Percentiles rank a stretch among this genome's conserved stretches.
Evolutionary conservation across 2,329 filamentous ascomycete species (phyloP).

Genomic region (Neonectria magnoliae): DNA sequence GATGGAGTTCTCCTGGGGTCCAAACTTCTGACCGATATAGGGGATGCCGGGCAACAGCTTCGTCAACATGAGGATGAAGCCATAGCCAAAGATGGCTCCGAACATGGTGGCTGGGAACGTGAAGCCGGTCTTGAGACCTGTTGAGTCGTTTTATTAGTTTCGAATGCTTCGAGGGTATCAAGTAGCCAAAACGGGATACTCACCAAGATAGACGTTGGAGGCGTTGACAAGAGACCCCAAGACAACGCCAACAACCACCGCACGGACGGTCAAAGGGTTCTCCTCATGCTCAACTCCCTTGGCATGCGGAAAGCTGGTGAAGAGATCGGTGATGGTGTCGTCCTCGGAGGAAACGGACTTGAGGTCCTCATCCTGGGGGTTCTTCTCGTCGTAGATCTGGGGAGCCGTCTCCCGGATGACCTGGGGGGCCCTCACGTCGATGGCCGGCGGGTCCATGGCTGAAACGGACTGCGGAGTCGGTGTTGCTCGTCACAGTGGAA

Average conservation of each 20-base stretch:
- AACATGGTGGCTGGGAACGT: constrained; percentile 60
- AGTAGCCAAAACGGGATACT: constrained; percentile 8
- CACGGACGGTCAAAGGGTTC: constrained; percentile 64
- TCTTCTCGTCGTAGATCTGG: constrained; percentile 34
- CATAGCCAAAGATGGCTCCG: constrained; percentile 68
- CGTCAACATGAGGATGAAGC: constrained; percentile 64
- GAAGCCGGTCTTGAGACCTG: constrained; percentile 62
- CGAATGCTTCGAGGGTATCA: too few relatives aligned
- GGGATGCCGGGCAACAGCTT: constrained; percentile 60
- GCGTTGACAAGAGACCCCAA: constrained; percentile 69
- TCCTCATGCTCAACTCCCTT: constrained; percentile 55
- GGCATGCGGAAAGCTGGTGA: constrained; percentile 53
- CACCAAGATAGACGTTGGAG: constrained; percentile 70
- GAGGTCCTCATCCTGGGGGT: constrained; percentile 38
- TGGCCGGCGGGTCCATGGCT: neutral
- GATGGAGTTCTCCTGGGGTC: constrained; percentile 71
- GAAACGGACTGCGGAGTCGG: neutral
- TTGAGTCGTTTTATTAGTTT: constrained; percentile 24
- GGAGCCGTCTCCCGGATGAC: neutral
- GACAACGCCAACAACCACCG: constrained; percentile 63
- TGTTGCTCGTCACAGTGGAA: neutral
- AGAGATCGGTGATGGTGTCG: constrained; percentile 49
- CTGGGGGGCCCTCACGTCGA: neutral
- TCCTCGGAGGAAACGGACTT: constrained; percentile 44
- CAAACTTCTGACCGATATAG: constrained; percentile 63